A percentile compares a stretch with the other conserved stretches of the same genome.
Evolutionary conservation across 2,329 filamentous ascomycete genomes (phyloP).

Genomic region (Claviceps sp.): DNA sequence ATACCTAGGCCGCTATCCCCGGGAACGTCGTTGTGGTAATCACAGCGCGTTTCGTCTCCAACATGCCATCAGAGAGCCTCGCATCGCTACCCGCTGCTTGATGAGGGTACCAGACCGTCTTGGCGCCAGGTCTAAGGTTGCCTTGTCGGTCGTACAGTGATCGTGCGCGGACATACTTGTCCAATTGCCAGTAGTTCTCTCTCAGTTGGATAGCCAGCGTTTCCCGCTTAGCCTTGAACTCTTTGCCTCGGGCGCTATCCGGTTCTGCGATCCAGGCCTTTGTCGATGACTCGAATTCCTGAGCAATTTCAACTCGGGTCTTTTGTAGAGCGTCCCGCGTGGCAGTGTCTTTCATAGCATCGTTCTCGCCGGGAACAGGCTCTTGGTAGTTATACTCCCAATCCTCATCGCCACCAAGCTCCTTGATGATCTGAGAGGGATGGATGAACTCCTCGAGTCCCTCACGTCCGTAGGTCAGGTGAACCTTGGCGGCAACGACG

Average conservation of each 20-base stretch:
- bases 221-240: slow-evolving; percentile 24
- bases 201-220: slow-evolving; percentile 36
- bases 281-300: slow-evolving; percentile 45
- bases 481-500: slow-evolving; percentile 58
- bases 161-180: slow-evolving; percentile 51
- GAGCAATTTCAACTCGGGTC: slow-evolving; percentile 37
- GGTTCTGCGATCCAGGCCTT: slow-evolving; percentile 40
- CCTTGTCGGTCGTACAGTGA: slow-evolving; percentile 45
- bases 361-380: slow-evolving; percentile 45
- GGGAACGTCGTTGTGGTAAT: not conserved
- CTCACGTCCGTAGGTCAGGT: slow-evolving; percentile 50
- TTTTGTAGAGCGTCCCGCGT: slow-evolving; percentile 34
- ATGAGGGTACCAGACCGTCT: slow-evolving; percentile 3
- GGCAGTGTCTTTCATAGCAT: slow-evolving; percentile 29
- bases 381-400: slow-evolving; percentile 55
- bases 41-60: not conserved
- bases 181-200: slow-evolving; percentile 56
- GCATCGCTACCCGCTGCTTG: not conserved
- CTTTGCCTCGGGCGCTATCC: slow-evolving; percentile 10
- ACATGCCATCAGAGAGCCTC: not conserved
- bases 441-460: slow-evolving; percentile 50
- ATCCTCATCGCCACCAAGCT: slow-evolving; percentile 46
- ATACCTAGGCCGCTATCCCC: slow-evolving; percentile 1
- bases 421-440: slow-evolving; percentile 47
- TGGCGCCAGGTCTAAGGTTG: slow-evolving; percentile 1